Percentiles rank a stretch among this genome's conserved stretches.
These are phyloP conservation scores for Aspergillus viridinutans DNA, from an alignment of 2,329 filamentous ascomycete genomes.

Conservation along the genomic window DNA sequence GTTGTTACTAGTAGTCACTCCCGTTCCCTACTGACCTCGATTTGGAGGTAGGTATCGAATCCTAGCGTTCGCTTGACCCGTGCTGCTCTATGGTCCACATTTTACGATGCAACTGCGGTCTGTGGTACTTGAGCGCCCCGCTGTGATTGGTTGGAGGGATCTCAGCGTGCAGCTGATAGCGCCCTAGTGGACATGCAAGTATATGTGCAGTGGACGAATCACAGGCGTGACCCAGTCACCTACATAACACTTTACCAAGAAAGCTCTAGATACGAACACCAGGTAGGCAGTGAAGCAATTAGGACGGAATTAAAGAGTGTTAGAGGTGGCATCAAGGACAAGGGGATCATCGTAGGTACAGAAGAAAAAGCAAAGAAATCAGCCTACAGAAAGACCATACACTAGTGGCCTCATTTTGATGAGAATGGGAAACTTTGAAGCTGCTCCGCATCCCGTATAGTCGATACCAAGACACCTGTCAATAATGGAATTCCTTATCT, in stretches of 20 bases:
- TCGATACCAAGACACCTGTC: neutral
- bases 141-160: constrained; percentile 10
- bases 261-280: constrained; percentile 6
- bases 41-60: neutral
- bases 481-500: constrained; percentile 1
- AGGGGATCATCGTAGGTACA: neutral
- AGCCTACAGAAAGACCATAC: constrained; percentile 12
- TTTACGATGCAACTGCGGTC: constrained; percentile 6
- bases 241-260: constrained; percentile 19
- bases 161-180: constrained; percentile 23
- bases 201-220: constrained; percentile 15
- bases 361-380: neutral
- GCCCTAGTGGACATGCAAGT: constrained; percentile 16
- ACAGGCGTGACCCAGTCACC: constrained; percentile 10
- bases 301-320: constrained; percentile 3
- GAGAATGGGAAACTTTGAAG: neutral
- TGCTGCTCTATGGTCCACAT: neutral
- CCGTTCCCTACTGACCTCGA: neutral
- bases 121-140: constrained; percentile 3
- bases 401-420: constrained; percentile 11
- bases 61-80: constrained; percentile 7
- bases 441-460: neutral
- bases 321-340: neutral
- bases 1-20: neutral
- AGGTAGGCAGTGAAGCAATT: neutral